phyloP scores from a whole-genome alignment of 2,329 filamentous ascomycete genomes.

The Capronia coronata region DNA sequence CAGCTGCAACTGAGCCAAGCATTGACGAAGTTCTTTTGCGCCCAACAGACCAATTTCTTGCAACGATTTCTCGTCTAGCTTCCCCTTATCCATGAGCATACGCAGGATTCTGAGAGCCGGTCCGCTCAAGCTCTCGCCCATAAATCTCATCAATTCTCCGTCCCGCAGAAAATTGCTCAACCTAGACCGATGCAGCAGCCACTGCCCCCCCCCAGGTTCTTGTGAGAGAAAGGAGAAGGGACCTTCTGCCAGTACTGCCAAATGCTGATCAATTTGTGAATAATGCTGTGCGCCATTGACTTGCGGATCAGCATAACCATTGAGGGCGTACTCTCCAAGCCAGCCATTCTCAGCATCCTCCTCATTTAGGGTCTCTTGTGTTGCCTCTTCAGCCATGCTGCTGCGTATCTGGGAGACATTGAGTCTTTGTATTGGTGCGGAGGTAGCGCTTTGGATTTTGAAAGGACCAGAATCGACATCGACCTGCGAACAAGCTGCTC shows the following conservation, averaged over 20 bases:
- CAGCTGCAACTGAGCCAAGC: conserved; percentile 79
- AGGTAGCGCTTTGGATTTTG: conserved; percentile 4
- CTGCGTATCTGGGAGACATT: conserved; percentile 11
- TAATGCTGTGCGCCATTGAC: conserved; percentile 8
- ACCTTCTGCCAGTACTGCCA: conserved; percentile 46
- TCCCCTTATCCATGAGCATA: conserved; percentile 77
- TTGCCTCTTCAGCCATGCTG: background rate
- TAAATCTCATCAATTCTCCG: conserved; percentile 71
- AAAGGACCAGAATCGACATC: conserved; percentile 32
- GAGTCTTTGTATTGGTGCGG: conserved; percentile 3
- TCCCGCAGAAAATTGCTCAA: conserved; percentile 66
- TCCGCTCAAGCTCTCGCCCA: conserved; percentile 18
- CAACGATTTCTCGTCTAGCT: conserved; percentile 88
- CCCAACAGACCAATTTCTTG: conserved; percentile 75
- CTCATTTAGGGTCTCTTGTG: background rate
- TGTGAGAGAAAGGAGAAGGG: conserved; percentile 36
- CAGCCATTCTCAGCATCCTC: conserved; percentile 5
- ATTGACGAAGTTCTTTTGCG: conserved; percentile 75
- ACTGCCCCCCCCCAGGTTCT: conserved; percentile 58
- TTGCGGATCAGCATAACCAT: conserved; percentile 7
- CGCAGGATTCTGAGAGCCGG: conserved; percentile 64
- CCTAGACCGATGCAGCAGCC: conserved; percentile 75
- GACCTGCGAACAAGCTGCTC: conserved; percentile 38
- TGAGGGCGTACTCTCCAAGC: background rate
- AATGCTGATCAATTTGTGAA: conserved; percentile 30